Evolutionary conservation across 2,329 filamentous ascomycete species (phyloP).

Genomic region (Phyllosticta citriasiana): DNA sequence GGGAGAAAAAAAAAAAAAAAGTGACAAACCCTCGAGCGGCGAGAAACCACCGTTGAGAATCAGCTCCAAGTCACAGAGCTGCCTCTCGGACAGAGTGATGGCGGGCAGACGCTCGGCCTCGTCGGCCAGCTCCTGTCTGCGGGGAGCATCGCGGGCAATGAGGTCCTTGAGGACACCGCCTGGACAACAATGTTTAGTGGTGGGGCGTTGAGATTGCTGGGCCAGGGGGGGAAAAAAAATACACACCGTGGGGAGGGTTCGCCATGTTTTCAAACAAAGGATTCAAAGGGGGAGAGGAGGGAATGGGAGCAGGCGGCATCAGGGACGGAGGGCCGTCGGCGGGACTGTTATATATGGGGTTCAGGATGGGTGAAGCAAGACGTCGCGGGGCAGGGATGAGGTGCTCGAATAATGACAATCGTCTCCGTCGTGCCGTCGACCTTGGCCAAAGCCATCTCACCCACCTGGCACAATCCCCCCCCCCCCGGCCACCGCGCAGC

Average conservation of each 20-base stretch:
- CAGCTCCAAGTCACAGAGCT: slow-evolving; percentile 95
- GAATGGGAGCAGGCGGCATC: slow-evolving; percentile 1
- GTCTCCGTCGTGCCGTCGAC: neutral
- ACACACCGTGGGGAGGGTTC: slow-evolving; percentile 42
- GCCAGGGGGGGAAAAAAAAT: neutral
- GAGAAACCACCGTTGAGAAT: slow-evolving; percentile 98
- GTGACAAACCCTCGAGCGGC: slow-evolving; percentile 74
- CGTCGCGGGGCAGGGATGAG: slow-evolving; percentile 3
- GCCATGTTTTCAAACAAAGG: slow-evolving; percentile 29
- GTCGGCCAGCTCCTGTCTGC: slow-evolving; percentile 64
- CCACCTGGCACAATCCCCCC: no score
- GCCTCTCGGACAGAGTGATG: slow-evolving; percentile 77
- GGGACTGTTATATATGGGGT: slow-evolving; percentile 10
- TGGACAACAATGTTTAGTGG: slow-evolving; percentile 14
- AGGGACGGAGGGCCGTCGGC: slow-evolving; percentile 2
- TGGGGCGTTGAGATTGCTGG: neutral
- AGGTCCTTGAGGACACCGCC: slow-evolving; percentile 97
- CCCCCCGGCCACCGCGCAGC: no score
- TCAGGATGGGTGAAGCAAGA: neutral
- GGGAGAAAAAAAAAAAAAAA: neutral
- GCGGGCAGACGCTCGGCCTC: slow-evolving; percentile 85
- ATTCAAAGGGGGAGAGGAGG: neutral
- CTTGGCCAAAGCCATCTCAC: neutral
- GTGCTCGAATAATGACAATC: slow-evolving; percentile 10
- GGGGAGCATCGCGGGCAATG: slow-evolving; percentile 80